phyloP scores from a whole-genome alignment of 2,329 filamentous ascomycete species.

The Exophiala sp. region DNA sequence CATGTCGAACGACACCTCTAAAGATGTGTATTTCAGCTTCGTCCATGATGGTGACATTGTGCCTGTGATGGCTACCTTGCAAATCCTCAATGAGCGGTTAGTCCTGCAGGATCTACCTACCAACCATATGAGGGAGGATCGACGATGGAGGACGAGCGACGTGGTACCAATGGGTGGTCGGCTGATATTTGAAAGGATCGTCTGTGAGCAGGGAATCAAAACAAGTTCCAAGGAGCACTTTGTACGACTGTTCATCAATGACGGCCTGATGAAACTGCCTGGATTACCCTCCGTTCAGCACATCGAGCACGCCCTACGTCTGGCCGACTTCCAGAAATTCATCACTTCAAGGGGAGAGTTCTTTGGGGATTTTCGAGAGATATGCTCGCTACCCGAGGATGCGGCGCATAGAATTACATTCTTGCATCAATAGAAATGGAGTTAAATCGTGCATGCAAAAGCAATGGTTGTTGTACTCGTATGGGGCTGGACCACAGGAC shows the following conservation, averaged over 20 bases:
- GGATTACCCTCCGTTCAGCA: conserved; percentile 3
- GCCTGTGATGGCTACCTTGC: conserved; percentile 49
- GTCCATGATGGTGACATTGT: conserved; percentile 60
- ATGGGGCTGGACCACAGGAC: no score
- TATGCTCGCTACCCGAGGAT: conserved; percentile 46
- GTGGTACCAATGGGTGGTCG: conserved; percentile 57
- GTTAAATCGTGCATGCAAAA: no score
- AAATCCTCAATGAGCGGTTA: conserved; percentile 46
- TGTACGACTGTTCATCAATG: conserved; percentile 56
- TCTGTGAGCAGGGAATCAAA: conserved; percentile 34
- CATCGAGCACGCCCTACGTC: conserved; percentile 42
- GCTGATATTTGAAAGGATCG: conserved; percentile 53
- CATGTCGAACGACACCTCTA: conserved; percentile 41
- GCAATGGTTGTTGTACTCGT: no score
- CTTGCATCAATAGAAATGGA: conserved; percentile 40
- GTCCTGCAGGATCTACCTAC: conserved; percentile 44
- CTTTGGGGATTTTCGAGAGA: conserved; percentile 46
- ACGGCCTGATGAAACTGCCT: conserved; percentile 49
- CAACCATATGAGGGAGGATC: conserved; percentile 41
- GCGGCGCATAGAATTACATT: conserved; percentile 47
- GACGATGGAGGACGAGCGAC: conserved; percentile 55
- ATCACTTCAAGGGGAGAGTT: conserved; percentile 41
- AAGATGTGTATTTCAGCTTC: conserved; percentile 54
- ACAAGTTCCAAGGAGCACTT: conserved; percentile 30
- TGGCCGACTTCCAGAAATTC: conserved; percentile 43